Percentiles rank a stretch among this genome's conserved stretches.
Evolutionary conservation across 176 grass and related monocot genomes (phyloP).

Genomic region (Hordeum marinum): DNA sequence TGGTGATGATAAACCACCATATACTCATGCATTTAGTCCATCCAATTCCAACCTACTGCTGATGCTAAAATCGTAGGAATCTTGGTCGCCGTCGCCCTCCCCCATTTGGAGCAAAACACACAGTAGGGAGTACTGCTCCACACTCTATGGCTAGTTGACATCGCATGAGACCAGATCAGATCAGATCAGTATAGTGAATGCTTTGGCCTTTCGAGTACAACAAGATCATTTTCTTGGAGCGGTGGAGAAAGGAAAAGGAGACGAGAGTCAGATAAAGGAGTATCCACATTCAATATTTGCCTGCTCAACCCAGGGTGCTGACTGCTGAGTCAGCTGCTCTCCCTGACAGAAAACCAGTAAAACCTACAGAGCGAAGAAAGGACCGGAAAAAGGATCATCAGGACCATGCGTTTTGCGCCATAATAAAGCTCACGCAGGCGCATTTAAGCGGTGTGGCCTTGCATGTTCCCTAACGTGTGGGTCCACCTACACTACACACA

Average conservation of each 20-base stretch:
- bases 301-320: not conserved
- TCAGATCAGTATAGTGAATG: not conserved
- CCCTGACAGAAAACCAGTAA: not conserved
- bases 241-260: not conserved
- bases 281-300: not conserved
- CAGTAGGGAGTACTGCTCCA: not conserved
- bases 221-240: not conserved
- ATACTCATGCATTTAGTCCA: not conserved
- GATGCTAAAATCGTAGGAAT: not conserved
- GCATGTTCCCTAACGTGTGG: slow-evolving; percentile 23
- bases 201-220: not conserved
- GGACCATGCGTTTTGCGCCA: slow-evolving; percentile 18
- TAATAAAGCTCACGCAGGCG: not conserved
- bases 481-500: not conserved
- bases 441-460: slow-evolving; percentile 8
- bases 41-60: not conserved
- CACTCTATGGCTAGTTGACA: not conserved
- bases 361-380: not conserved
- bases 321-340: not conserved
- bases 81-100: not conserved
- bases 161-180: too few relatives aligned
- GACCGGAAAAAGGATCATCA: not conserved
- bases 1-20: not conserved
- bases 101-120: not conserved
- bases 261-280: not conserved